Evolutionary conservation across 2,329 filamentous ascomycete genomes (phyloP), one percentile per base, ranked within the genome.

Genomic region (Pestalotiopsis sp.): DNA sequence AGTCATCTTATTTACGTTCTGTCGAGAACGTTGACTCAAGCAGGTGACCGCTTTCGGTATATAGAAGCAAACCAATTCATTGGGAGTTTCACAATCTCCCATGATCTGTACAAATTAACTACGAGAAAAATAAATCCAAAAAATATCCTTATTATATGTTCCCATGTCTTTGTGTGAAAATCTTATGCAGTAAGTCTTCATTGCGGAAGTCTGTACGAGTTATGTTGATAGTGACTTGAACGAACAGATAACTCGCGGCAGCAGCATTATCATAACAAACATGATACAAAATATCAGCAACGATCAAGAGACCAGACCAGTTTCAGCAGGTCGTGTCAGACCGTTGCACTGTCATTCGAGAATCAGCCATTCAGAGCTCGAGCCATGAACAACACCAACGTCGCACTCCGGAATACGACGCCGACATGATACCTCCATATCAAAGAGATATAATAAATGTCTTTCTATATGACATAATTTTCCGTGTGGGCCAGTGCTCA

Each of bases 321-420:
- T 36, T 62, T 39, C n/a, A 41, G 61, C 20, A 36, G 39, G 20
- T 25, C 20, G 7, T 49, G n/a, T 36, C 31, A 52, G 13, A 31
- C 12, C 13, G 13, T 17, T 17, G 39, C 61, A 41, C n/a, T 20
- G 45, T 20, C 13, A 36, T 17, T 25, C 11, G 3, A 41, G n/a
- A 11, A 25, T n/a, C 39, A 63, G 17, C 41, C 41, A 23, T 9
- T 4, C n/a, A 45, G 9, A 11, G 17, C 14, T 39, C 39, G 14
- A 27, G 6, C 41, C 61, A 64, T 31, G 61, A n/a, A 20, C 23
- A 25, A 64, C 25, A 52, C 27, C 17, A 25, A 64, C 6, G 61
- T 70, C 67, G 68, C 70, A 71, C 66, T 66, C 71, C 70, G 71
- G 72, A 74, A 75, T 73, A 72, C 71, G 73, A 74, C 72, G 71